A percentile compares a stretch with the other conserved stretches of the same genome.
Conservation (phyloP, 2,329 filamentous ascomycete genomes). For the Macrophomina phaseolina region DNA sequence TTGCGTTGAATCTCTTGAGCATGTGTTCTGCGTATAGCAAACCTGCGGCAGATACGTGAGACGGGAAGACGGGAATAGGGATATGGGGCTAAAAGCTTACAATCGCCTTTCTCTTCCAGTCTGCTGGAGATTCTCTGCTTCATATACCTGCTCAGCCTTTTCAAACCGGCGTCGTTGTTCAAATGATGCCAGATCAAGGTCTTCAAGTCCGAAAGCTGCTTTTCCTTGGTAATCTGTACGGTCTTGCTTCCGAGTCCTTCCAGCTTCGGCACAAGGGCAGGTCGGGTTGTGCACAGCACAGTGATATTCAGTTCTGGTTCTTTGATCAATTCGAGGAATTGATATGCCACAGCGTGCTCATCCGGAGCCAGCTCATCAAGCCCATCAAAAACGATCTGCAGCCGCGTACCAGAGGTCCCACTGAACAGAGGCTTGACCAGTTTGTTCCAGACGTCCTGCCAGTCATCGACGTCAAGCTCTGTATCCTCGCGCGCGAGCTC, state of each 20-base stretch:
- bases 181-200: slow-evolving; percentile 37
- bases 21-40: slow-evolving; percentile 48
- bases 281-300: slow-evolving; percentile 36
- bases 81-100: slow-evolving; percentile 32
- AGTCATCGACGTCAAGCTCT: background rate
- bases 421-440: slow-evolving; percentile 36
- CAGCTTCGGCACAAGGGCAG: slow-evolving; percentile 18
- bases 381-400: slow-evolving; percentile 44
- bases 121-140: slow-evolving; percentile 39
- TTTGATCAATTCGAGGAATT: slow-evolving; percentile 33
- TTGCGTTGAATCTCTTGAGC: slow-evolving; percentile 36
- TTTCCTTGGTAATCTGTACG: slow-evolving; percentile 36
- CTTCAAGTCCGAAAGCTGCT: slow-evolving; percentile 38
- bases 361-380: slow-evolving; percentile 38
- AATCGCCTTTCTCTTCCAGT: slow-evolving; percentile 39
- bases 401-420: slow-evolving; percentile 28
- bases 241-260: slow-evolving; percentile 21
- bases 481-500: slow-evolving; percentile 36
- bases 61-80: too few species aligned
- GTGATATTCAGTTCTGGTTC: slow-evolving; percentile 36
- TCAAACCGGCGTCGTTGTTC: slow-evolving; percentile 33
- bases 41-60: slow-evolving; percentile 30
- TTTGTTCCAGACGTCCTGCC: slow-evolving; percentile 28
- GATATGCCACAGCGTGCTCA: background rate
- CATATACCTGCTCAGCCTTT: slow-evolving; percentile 37